Evolutionary conservation across 306 rosid species (phyloP).

Genomic region (Acacia melanoxylon): DNA sequence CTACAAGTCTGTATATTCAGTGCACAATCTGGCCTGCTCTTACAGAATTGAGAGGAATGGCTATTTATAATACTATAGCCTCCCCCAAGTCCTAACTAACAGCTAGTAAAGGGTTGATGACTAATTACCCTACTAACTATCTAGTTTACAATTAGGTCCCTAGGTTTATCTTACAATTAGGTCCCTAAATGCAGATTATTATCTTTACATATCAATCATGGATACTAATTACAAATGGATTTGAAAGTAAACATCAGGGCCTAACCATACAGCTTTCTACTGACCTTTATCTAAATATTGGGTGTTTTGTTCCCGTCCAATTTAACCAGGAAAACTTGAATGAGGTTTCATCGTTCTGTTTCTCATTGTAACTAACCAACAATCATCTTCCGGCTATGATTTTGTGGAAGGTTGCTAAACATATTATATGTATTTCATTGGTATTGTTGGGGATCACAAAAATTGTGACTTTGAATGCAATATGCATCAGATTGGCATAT

Average conservation of each 20-base stretch:
- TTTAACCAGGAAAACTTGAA: background rate
- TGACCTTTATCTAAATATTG: background rate
- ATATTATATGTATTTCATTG: background rate
- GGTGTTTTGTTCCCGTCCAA: background rate
- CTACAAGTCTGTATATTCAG: too few relatives aligned
- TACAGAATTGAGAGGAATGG: too few relatives aligned
- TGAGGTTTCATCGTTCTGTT: background rate
- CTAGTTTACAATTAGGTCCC: too few relatives aligned
- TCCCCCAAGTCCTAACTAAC: too few relatives aligned
- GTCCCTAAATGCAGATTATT: too few relatives aligned
- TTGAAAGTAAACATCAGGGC: background rate
- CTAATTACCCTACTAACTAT: too few relatives aligned
- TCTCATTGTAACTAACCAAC: background rate
- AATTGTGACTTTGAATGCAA: constrained; percentile 9
- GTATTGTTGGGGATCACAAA: background rate
- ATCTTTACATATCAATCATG: background rate
- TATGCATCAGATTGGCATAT: constrained; percentile 1
- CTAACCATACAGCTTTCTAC: background rate
- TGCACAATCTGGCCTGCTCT: too few relatives aligned
- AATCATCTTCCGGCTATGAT: background rate
- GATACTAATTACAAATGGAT: background rate
- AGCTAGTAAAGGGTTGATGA: too few relatives aligned
- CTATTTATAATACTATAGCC: too few relatives aligned
- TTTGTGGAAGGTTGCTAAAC: background rate
- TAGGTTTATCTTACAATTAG: too few relatives aligned